Base-by-base conservation (phyloP, 108 stramenopile species). In the Stephanodiscus triporus region DNA sequence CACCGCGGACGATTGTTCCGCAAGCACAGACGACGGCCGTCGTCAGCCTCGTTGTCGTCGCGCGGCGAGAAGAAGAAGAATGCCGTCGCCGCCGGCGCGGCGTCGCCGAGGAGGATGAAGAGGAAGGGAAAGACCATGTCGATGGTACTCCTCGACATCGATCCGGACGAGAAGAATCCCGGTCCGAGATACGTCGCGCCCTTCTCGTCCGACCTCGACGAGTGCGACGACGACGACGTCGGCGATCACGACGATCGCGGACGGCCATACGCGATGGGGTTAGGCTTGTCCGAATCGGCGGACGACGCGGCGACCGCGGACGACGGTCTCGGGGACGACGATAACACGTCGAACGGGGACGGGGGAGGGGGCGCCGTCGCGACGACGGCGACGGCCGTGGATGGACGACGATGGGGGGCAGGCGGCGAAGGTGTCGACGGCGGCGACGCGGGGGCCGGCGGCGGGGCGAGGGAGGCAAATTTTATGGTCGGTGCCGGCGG, bases 91-190 rank as follows among this genome's bases (percentile, higher is more conserved):
- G n/a, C n/a, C 11, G 29, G 0, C 26, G 56, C 30, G 29, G 0
- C 36, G 26, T 22, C 58, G 36, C 24, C 27, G 7, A 13, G 60
- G 40, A 16, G 20, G 8, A 49, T 9, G 6, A 56, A 56, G 8
- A 49, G n/a, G 6, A 56, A 56, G 24, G 55, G 55, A 43, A 78
- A 78, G 50, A 71, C 77, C 13, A 78, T 71, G 77, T 72, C 70
- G 27, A 79, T 79, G 78, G 32, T 79, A 30, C 47, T 79, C 16
- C 57, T 79, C 11, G 78, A 79, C 66, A 79, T 79, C 36, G 56
- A 45, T 26, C 60, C 78, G 24, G 78, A 70, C 45, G 71, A 79
- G 57, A 59, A 79, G 57, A 59, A 37, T 45, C 60, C 66, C 43
- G 78, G 78, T 13, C 78, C 78, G 7, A 72, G 71, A 34, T 68